phyloP scores from a whole-genome alignment of 2,329 filamentous ascomycete genomes.

The Botrytis galanthina region DNA sequence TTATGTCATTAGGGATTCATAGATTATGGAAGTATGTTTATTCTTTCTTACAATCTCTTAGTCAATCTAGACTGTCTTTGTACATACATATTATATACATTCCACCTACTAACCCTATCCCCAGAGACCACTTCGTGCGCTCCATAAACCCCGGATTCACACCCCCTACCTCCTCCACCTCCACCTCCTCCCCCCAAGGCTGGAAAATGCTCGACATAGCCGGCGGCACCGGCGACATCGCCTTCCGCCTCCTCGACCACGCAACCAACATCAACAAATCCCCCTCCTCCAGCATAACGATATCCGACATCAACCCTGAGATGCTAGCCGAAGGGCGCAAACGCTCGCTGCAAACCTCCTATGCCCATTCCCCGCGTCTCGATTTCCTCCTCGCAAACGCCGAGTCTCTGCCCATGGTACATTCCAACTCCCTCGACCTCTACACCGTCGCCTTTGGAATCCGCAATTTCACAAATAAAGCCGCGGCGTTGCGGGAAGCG shows the following conservation, averaged over 20 bases:
- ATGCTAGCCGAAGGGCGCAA: conserved; percentile 90
- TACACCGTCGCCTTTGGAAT: conserved; percentile 99
- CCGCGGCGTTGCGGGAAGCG: conserved; percentile 76
- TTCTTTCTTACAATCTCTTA: background rate
- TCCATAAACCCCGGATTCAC: conserved; percentile 68
- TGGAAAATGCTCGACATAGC: conserved; percentile 91
- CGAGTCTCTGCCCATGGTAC: conserved; percentile 67
- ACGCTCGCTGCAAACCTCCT: conserved; percentile 60
- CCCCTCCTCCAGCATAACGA: conserved; percentile 76
- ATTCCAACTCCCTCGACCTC: conserved; percentile 74
- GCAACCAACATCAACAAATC: conserved; percentile 78
- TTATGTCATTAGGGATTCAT: conserved; percentile 98
- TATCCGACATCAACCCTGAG: conserved; percentile 92
- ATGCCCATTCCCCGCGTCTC: conserved; percentile 55
- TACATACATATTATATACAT: background rate
- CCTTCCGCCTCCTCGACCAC: conserved; percentile 92
- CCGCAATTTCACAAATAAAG: conserved; percentile 93
- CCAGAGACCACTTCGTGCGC: conserved; percentile 84
- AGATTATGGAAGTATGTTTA: conserved; percentile 77
- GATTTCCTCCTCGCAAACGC: conserved; percentile 89
- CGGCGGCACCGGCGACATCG: conserved; percentile 95
- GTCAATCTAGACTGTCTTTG: background rate
- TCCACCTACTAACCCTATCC: background rate
- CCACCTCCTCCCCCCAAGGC: conserved; percentile 44
- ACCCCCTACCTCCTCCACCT: conserved; percentile 42